Conservation (phyloP, 768 basidiomycete genomes). For the Mycena haematopus region DNA sequence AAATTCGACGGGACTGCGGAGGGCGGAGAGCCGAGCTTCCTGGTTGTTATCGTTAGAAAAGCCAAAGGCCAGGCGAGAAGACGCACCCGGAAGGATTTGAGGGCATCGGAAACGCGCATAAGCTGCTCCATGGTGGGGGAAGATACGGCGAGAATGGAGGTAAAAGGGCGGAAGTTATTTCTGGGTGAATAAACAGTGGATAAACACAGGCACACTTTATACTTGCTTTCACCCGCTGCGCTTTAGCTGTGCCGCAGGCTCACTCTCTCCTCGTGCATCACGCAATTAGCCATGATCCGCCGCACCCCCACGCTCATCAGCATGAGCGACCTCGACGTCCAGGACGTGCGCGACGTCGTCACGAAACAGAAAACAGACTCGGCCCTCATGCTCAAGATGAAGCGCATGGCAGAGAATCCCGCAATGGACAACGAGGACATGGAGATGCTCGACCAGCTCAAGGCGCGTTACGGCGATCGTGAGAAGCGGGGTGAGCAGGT, state of each 20-base stretch:
- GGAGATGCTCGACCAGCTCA: constrained; percentile 41
- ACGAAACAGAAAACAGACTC: constrained; percentile 53
- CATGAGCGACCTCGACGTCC: constrained; percentile 79
- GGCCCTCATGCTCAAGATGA: constrained; percentile 50
- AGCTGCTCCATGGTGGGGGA: constrained; percentile 63
- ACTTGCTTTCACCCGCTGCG: constrained; percentile 24
- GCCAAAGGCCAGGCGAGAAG: too few species aligned
- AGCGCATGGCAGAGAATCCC: constrained; percentile 51
- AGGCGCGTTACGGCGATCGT: constrained; percentile 36
- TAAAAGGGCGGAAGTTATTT: constrained; percentile 1
- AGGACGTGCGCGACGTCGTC: constrained; percentile 73
- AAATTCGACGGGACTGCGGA: constrained; percentile 78
- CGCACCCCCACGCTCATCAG: constrained; percentile 77
- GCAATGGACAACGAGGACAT: constrained; percentile 37
- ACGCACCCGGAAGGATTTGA: constrained; percentile 64
- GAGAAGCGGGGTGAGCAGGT: constrained; percentile 30
- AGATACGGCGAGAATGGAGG: constrained; percentile 16
- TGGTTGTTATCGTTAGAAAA: constrained; percentile 34
- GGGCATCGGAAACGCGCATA: constrained; percentile 63
- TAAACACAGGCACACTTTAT: constrained; percentile 19
- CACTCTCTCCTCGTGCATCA: too few species aligned
- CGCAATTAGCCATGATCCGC: constrained; percentile 63
- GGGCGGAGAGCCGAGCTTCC: constrained; percentile 81
- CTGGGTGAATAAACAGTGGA: neutral
- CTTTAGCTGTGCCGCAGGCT: constrained; percentile 28